Evolutionary conservation across 2,329 filamentous ascomycete genomes (phyloP), one percentile per base, ranked within the genome.

Genomic region (Clarireedia sp.): DNA sequence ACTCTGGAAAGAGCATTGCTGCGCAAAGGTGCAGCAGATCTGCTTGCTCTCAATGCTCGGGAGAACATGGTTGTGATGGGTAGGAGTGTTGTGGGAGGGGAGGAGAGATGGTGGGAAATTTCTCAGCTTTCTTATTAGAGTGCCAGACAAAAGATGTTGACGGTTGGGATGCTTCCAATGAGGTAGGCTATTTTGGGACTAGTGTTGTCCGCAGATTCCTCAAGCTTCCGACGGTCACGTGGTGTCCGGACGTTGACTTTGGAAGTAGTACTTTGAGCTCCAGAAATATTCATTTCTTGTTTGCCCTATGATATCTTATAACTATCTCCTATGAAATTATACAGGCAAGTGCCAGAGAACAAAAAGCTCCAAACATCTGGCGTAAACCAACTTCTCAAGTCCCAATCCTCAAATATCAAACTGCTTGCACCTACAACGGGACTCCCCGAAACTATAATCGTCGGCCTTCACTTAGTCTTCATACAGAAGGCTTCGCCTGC

Each of bases 21-120:
- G 52, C 78, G 76, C 72, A 86, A 71, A 68, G 83, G 79, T 71
- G 78, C 77, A 58, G 71, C 72, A 68, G 71, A 72, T 68, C 80
- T 78, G 71, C 81, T 78, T 68, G 80, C 76, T 75, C 82, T 79
- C 70, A 86, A 74, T 72, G 83, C 77, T 75, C 84, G 80, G 69
- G 85, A 87, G 74, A 89, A 82, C 86, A 89, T 89, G 71, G 70
- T 73, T 70, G 64, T 60, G 56, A 48, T 54, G 46, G 48, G 53
- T 47, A 17, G 46, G 51, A 48, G 37, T 29, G 47, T 55, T 52
- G 51, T 52, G 54, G 50, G 48, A 26, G 50, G 46, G 43, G 57
- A 55, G 43, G 54, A 38, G 50, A 44, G 37, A 46, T 46, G 45
- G 50, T 43, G 49, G 54, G 43, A 54, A 54, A 48, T 54, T 54